Evolutionary conservation across 2,329 filamentous ascomycete genomes (phyloP), one percentile per base, ranked within the genome.

Genomic region (Colletotrichum aenigma): DNA sequence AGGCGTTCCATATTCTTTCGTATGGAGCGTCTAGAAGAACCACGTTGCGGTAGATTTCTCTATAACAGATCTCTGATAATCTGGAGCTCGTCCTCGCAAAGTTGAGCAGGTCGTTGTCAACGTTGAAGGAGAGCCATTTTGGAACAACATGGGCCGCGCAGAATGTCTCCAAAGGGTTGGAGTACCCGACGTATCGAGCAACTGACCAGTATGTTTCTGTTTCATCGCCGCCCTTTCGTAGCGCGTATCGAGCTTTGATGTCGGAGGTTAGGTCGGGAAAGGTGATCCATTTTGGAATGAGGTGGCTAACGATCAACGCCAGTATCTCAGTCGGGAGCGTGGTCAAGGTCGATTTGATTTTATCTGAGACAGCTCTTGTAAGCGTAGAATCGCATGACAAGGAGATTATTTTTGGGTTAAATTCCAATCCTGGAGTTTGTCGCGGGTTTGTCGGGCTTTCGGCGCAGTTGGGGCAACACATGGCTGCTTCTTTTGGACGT

Each of bases 341-440:
- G n/a, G n/a, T 3, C 6, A 52, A 52, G n/a, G n/a, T 52, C 43
- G 18, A 48, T 48, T 48, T 0, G 1, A 43, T 1, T 43, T 2
- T 43, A 16, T 43, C 10, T 7, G 38, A n/a, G 38, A 48, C 9
- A 2, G 38, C 38, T 48, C 3, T 48, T 12, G 18, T 48, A 7
- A 48, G 3, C 38, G 38, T 12, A 48, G 2, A 6, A 2, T 6
- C 18, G 18, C 6, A 4, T 43, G 38, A 43, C 18, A 3, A 43
- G 18, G 38, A 2, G 9, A 7, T n/a, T n/a, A 1, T n/a, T 12
- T 4, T 6, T 43, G 38, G 18, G 5, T n/a, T 2, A 2, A 3
- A 43, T n/a, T 43, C 18, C 38, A n/a, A 48, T 48, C 18, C 18
- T n/a, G 18, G 38, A 2, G 9, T n/a, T n/a, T n/a, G 12, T n/a